phyloP scores from a whole-genome alignment of 805 yeast genomes.

The Candida suzukii region DNA sequence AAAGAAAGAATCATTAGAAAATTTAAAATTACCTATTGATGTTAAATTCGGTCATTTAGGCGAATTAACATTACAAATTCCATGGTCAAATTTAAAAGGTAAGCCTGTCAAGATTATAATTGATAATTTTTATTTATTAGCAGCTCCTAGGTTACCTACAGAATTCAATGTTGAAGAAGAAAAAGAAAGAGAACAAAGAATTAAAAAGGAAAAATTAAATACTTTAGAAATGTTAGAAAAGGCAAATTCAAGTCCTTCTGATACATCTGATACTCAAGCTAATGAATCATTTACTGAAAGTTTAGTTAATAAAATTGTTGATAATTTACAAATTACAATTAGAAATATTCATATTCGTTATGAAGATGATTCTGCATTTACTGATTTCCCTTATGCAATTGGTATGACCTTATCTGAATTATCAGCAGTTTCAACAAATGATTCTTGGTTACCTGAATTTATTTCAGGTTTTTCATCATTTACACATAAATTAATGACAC shows the following conservation, averaged over 20 bases:
- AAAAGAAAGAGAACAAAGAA: constrained; percentile 50
- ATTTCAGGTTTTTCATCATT: constrained; percentile 60
- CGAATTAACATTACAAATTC: constrained; percentile 81
- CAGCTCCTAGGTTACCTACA: constrained; percentile 61
- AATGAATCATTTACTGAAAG: constrained; percentile 84
- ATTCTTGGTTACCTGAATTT: constrained; percentile 77
- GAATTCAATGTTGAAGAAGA: constrained; percentile 53
- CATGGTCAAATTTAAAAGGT: constrained; percentile 91
- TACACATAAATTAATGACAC: constrained; percentile 70
- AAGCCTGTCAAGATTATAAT: constrained; percentile 86
- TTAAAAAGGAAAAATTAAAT: constrained; percentile 59
- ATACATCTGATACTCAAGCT: no score
- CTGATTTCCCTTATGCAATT: constrained; percentile 69
- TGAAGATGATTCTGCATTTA: constrained; percentile 70
- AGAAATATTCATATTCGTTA: constrained; percentile 88
- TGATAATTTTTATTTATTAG: constrained; percentile 80
- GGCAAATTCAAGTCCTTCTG: constrained; percentile 26
- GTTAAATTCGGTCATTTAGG: constrained; percentile 89
- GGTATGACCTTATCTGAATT: constrained; percentile 82
- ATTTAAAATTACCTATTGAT: constrained; percentile 77
- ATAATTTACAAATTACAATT: constrained; percentile 85
- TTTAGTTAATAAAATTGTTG: constrained; percentile 81
- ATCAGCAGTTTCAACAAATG: constrained; percentile 87
- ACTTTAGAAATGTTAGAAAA: constrained; percentile 59
- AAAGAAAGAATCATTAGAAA: constrained; percentile 85